These are phyloP conservation scores for Trebouxia sp. DNA, from an alignment of 139 green algal species.

Conservation along the genomic window DNA sequence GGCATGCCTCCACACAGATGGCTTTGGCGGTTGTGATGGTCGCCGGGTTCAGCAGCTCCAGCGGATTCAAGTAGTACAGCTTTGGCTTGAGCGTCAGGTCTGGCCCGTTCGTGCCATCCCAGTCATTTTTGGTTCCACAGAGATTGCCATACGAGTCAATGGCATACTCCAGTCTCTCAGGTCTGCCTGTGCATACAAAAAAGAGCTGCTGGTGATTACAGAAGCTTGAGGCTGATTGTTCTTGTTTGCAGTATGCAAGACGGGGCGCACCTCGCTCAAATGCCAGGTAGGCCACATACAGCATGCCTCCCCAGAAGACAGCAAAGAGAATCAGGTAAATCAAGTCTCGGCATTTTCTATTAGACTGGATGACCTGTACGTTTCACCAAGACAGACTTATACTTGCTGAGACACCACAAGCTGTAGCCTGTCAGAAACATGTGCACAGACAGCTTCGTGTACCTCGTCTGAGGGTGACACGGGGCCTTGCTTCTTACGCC, in stretches of 20 bases:
- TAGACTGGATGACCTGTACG: slow-evolving; percentile 31
- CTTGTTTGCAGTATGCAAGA: too few species aligned
- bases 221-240: too few species aligned
- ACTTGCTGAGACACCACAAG: too few species aligned
- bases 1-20: slow-evolving; percentile 64
- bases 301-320: slow-evolving; percentile 76
- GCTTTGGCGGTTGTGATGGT: slow-evolving; percentile 58
- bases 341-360: slow-evolving; percentile 61
- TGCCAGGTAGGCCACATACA: slow-evolving; percentile 60
- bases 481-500: slow-evolving; percentile 10
- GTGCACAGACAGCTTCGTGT: neutral
- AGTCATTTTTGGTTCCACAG: slow-evolving; percentile 59
- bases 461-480: neutral
- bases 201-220: too few species aligned
- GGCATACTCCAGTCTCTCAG: slow-evolving; percentile 66
- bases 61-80: slow-evolving; percentile 72
- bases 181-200: slow-evolving; percentile 28
- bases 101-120: slow-evolving; percentile 39
- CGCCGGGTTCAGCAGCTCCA: slow-evolving; percentile 57
- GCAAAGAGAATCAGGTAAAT: slow-evolving; percentile 67
- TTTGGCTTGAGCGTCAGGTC: slow-evolving; percentile 62
- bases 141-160: slow-evolving; percentile 72
- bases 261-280: slow-evolving; percentile 53
- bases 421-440: neutral
- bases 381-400: too few species aligned